Conservation (phyloP, 805 yeast genomes). For the Kodamaea leandrae region DNA sequence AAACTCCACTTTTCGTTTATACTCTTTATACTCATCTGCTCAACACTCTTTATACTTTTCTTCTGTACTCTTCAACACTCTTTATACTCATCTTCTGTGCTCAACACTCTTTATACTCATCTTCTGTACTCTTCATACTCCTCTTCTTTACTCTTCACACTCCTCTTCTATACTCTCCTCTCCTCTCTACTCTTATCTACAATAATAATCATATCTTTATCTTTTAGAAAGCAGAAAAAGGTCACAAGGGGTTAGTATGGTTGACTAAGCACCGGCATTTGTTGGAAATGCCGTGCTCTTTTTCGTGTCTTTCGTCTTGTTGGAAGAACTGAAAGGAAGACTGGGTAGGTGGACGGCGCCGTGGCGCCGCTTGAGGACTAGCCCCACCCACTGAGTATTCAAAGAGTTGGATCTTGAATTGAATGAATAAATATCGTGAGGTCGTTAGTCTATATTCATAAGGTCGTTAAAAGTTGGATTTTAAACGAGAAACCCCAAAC, state of each 20-base stretch:
- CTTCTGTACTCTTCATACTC: background rate
- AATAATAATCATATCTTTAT: background rate
- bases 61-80: background rate
- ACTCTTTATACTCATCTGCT: background rate
- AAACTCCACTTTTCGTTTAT: no score
- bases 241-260: slow-evolving; percentile 10
- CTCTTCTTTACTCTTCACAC: background rate
- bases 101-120: background rate
- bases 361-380: slow-evolving; percentile 5
- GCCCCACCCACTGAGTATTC: slow-evolving; percentile 13
- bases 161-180: background rate
- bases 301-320: slow-evolving; percentile 15
- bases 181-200: background rate
- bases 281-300: slow-evolving; percentile 16
- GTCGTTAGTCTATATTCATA: slow-evolving; percentile 16
- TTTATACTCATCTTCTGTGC: background rate
- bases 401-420: slow-evolving; percentile 18
- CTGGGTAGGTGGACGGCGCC: slow-evolving; percentile 9
- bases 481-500: slow-evolving; percentile 20
- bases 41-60: background rate
- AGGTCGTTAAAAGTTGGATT: slow-evolving; percentile 40
- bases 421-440: slow-evolving; percentile 15
- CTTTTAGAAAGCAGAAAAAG: slow-evolving; percentile 11
- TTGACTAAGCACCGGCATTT: slow-evolving; percentile 12
- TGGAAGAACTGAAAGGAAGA: slow-evolving; percentile 15